phyloP scores from a whole-genome alignment of 2,329 filamentous ascomycete genomes.

The Aphanocladium album region DNA sequence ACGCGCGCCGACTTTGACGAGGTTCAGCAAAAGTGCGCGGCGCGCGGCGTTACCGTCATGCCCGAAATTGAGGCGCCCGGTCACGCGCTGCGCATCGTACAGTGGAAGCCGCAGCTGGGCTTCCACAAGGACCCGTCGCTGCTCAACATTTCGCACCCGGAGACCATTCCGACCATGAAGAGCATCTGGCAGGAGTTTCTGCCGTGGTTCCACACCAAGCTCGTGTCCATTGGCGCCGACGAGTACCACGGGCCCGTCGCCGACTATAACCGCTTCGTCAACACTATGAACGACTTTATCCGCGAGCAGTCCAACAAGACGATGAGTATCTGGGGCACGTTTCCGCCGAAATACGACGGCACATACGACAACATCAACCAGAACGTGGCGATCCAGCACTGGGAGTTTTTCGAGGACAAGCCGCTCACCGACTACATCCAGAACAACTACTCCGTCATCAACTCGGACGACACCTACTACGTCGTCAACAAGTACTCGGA shows the following conservation, averaged over 20 bases:
- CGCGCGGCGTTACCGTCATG: slow-evolving; percentile 51
- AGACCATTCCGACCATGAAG: slow-evolving; percentile 45
- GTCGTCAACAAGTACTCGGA: slow-evolving; percentile 30
- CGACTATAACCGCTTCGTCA: slow-evolving; percentile 44
- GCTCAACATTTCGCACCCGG: slow-evolving; percentile 39
- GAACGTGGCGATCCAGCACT: slow-evolving; percentile 33
- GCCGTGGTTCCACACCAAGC: slow-evolving; percentile 51
- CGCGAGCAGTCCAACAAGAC: slow-evolving; percentile 37
- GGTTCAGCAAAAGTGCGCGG: slow-evolving; percentile 47
- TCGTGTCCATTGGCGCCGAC: slow-evolving; percentile 51
- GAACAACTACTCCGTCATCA: slow-evolving; percentile 21
- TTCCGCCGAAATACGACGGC: slow-evolving; percentile 20
- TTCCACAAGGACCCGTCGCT: slow-evolving; percentile 41
- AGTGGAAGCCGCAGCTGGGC: slow-evolving; percentile 54
- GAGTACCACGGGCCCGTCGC: slow-evolving; percentile 44
- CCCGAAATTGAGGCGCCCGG: slow-evolving; percentile 57
- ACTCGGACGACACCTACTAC: slow-evolving; percentile 21
- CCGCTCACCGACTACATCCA: slow-evolving; percentile 17
- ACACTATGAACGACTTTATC: slow-evolving; percentile 42
- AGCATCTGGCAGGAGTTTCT: slow-evolving; percentile 48
- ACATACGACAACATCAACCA: slow-evolving; percentile 11
- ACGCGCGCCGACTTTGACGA: slow-evolving; percentile 44
- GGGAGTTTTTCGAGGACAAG: slow-evolving; percentile 19
- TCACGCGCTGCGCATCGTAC: slow-evolving; percentile 49
- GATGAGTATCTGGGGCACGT: slow-evolving; percentile 49